These are phyloP conservation scores for Neurospora discreta DNA, from an alignment of 495 filamentous ascomycete species.

Conservation along the genomic window DNA sequence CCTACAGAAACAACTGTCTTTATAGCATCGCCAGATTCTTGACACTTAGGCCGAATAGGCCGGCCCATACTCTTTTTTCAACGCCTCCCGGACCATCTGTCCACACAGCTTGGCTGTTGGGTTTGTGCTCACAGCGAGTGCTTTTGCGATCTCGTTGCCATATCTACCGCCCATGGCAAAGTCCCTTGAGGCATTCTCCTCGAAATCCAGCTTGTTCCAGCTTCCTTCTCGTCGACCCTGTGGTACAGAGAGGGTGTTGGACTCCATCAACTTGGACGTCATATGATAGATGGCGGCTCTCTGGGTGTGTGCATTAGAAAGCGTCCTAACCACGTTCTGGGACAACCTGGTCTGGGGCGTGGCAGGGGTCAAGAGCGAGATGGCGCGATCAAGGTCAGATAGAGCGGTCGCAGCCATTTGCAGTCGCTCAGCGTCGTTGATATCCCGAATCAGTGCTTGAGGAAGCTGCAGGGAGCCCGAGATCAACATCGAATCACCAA, in stretches of 20 bases:
- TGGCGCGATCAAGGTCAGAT: conserved; percentile 54
- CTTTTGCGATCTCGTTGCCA: conserved; percentile 67
- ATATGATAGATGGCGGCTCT: conserved; percentile 59
- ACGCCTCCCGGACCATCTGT: conserved; percentile 73
- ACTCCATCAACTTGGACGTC: conserved; percentile 40
- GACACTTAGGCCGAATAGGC: conserved; percentile 19
- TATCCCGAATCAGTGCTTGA: conserved; percentile 20
- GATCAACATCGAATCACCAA: conserved; percentile 39
- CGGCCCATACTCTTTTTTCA: conserved; percentile 60
- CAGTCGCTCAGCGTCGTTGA: conserved; percentile 17
- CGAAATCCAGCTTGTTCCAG: conserved; percentile 46
- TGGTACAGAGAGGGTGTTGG: conserved; percentile 15
- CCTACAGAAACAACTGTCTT: neutral
- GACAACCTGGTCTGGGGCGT: conserved; percentile 44
- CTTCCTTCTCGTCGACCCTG: conserved; percentile 23
- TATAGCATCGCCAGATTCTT: neutral
- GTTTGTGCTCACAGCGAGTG: conserved; percentile 69
- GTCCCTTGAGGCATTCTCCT: conserved; percentile 61
- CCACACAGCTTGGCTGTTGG: conserved; percentile 85
- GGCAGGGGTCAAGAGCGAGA: conserved; percentile 48
- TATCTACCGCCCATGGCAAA: conserved; percentile 67
- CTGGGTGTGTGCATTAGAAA: conserved; percentile 67
- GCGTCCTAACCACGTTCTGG: conserved; percentile 45
- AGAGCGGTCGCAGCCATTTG: conserved; percentile 35
- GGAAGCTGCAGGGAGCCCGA: conserved; percentile 7